Percentiles rank a stretch among this genome's conserved stretches.
Conservation (phyloP, 2,329 filamentous ascomycete genomes). For the Paradendryphiella salina region DNA sequence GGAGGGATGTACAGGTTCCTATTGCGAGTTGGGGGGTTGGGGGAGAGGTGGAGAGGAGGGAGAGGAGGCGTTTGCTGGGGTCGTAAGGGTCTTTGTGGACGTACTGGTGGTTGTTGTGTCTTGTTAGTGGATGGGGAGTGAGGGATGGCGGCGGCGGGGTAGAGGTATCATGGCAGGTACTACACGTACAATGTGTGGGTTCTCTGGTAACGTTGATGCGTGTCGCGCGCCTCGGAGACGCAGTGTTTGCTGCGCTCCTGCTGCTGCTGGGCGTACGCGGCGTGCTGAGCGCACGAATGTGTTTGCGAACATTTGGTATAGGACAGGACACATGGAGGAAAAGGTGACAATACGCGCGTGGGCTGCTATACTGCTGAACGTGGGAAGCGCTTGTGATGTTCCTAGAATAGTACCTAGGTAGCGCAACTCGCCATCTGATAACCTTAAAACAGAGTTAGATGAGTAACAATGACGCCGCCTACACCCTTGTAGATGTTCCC, state of each 20-base stretch:
- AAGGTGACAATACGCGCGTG: too few relatives aligned
- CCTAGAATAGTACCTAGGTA: too few relatives aligned
- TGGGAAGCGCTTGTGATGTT: too few relatives aligned
- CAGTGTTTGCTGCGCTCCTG: conserved; percentile 22
- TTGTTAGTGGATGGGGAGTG: conserved; percentile 1
- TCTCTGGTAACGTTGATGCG: conserved; percentile 50
- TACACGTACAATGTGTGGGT: conserved; percentile 48
- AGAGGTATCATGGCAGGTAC: too few relatives aligned
- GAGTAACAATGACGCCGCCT: too few relatives aligned
- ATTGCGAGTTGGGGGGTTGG: conserved; percentile 59
- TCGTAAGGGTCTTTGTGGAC: conserved; percentile 53
- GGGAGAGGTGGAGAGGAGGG: conserved; percentile 60
- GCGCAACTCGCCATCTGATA: too few relatives aligned
- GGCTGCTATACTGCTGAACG: too few relatives aligned
- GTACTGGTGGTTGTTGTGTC: conserved; percentile 49
- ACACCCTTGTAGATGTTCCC: too few relatives aligned
- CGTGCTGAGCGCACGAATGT: conserved; percentile 26
- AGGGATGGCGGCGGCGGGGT: background rate
- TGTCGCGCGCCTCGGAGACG: conserved; percentile 30
- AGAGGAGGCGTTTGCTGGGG: conserved; percentile 53
- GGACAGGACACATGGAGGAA: conserved; percentile 14
- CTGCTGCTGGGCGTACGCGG: conserved; percentile 13
- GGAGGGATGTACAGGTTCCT: conserved; percentile 58
- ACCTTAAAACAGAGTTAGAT: too few relatives aligned
- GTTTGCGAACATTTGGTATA: conserved; percentile 28